Conservation (phyloP, 495 filamentous ascomycete genomes). For the Neurospora sublineolata region DNA sequence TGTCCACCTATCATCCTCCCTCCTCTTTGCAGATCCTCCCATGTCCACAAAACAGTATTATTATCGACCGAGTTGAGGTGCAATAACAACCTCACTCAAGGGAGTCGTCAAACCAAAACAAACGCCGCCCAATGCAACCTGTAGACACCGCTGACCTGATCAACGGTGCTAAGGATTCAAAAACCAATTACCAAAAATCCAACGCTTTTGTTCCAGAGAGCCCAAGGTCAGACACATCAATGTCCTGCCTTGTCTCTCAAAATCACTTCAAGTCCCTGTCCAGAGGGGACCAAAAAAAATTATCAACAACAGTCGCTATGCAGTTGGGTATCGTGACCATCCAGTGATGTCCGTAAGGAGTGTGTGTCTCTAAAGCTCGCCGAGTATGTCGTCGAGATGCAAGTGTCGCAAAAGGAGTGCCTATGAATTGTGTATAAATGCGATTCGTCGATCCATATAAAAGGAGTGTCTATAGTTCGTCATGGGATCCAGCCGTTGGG, state of each 20-base stretch:
- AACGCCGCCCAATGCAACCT: conserved; percentile 16
- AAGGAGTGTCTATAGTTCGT: conserved; percentile 35
- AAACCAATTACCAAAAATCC: not conserved
- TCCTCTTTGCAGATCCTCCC: not conserved
- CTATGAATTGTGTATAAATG: conserved; percentile 25
- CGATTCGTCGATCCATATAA: conserved; percentile 20
- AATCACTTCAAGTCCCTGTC: not conserved
- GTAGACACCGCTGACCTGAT: not conserved
- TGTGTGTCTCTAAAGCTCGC: conserved; percentile 19
- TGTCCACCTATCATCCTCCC: not conserved
- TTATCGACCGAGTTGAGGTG: not conserved
- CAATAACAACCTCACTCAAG: not conserved
- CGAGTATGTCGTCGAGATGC: not conserved
- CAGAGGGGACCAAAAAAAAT: conserved; percentile 5
- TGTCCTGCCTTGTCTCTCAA: not conserved
- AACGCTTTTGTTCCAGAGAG: not conserved
- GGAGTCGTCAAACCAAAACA: not conserved
- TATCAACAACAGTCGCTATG: conserved; percentile 40
- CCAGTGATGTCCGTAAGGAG: conserved; percentile 22
- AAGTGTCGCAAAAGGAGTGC: conserved; percentile 31
- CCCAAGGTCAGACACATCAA: not conserved
- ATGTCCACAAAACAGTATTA: not conserved
- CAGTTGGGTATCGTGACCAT: conserved; percentile 36
- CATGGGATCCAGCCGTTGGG: conserved; percentile 26
- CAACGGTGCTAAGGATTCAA: not conserved